Conservation (phyloP, 2,329 filamentous ascomycete genomes). For the Fusarium devonianum region DNA sequence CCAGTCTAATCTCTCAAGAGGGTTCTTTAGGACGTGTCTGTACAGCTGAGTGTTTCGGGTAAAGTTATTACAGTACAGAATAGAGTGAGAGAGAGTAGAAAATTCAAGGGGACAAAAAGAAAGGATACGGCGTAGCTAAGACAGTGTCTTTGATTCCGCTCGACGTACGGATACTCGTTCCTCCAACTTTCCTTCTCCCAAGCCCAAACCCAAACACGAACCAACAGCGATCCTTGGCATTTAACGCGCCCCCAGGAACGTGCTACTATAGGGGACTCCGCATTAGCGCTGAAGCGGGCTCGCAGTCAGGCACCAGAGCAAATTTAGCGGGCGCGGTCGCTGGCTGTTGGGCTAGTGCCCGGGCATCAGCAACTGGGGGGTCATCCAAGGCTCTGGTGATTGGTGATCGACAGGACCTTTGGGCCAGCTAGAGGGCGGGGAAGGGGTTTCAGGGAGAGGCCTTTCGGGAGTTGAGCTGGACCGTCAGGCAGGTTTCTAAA, state of each 20-base stretch:
- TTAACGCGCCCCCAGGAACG: conserved; percentile 4
- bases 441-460: conserved; percentile 9
- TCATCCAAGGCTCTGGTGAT: neutral
- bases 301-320: conserved; percentile 30
- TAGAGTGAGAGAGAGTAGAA: neutral
- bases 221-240: conserved; percentile 22
- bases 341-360: conserved; percentile 32
- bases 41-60: conserved; percentile 1
- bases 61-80: neutral
- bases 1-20: conserved; percentile 8
- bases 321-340: conserved; percentile 23
- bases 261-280: conserved; percentile 14
- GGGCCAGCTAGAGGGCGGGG: conserved; percentile 24
- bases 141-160: neutral
- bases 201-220: conserved; percentile 12
- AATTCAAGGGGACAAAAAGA: neutral
- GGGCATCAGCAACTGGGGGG: conserved; percentile 1
- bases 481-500: neutral
- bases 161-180: neutral
- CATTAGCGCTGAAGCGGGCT: conserved; percentile 33
- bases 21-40: conserved; percentile 7
- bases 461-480: conserved; percentile 4
- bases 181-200: conserved; percentile 16
- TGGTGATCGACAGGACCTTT: conserved; percentile 9
- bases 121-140: neutral